A percentile compares a stretch with the other conserved stretches of the same genome.
Conservation (phyloP, 2,329 filamentous ascomycete species). For the Leptographium wingfieldii region DNA sequence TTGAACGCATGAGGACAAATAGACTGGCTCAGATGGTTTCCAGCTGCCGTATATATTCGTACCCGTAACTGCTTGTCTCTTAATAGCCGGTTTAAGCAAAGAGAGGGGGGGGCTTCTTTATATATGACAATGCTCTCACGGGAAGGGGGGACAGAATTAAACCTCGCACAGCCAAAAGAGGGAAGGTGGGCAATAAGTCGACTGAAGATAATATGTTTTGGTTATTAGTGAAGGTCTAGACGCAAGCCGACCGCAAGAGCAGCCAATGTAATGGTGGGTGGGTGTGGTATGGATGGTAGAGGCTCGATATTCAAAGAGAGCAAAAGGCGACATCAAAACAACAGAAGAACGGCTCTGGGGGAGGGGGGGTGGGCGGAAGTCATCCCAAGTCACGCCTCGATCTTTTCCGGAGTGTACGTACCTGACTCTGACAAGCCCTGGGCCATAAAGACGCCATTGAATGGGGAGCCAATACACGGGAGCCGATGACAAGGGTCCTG, state of each 20-base stretch:
- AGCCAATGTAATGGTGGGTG: background rate
- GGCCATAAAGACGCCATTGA: background rate
- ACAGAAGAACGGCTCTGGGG: background rate
- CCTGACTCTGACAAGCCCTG: background rate
- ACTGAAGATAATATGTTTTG: background rate
- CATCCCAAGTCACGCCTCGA: background rate
- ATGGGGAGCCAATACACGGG: background rate
- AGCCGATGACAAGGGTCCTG: background rate
- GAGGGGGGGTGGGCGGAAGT: background rate
- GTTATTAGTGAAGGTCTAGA: background rate
- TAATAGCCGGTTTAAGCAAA: background rate
- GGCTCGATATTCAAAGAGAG: background rate
- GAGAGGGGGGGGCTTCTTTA: background rate
- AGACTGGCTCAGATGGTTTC: background rate
- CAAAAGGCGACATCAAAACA: background rate
- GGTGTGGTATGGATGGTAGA: background rate
- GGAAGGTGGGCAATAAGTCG: background rate
- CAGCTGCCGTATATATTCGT: background rate
- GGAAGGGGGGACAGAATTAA: background rate
- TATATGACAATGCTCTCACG: conserved; percentile 7
- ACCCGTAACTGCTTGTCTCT: background rate
- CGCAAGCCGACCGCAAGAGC: background rate
- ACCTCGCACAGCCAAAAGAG: background rate
- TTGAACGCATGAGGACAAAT: background rate
- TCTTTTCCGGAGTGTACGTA: background rate